phyloP scores from a whole-genome alignment of 495 filamentous ascomycete genomes.

The Neurospora sp. region DNA sequence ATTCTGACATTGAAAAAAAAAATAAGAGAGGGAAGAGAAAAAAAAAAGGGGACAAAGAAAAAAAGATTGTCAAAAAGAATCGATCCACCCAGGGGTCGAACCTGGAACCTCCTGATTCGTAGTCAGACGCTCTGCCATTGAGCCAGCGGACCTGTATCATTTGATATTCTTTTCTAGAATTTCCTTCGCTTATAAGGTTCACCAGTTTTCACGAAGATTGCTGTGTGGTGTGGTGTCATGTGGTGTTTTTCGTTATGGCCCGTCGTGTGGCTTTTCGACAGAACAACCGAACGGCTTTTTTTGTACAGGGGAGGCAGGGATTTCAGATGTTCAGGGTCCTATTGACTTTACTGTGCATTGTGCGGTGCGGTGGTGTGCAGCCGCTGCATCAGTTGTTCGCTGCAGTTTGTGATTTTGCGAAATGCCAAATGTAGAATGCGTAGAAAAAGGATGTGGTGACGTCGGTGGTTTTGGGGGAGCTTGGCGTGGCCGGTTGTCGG shows the following conservation, averaged over 20 bases:
- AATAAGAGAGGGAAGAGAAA: not conserved
- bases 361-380: no score
- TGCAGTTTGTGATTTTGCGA: not conserved
- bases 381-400: no score
- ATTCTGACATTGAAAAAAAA: not conserved
- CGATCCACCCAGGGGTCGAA: not conserved
- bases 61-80: not conserved
- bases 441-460: not conserved
- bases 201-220: no score
- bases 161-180: not conserved
- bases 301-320: no score
- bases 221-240: no score
- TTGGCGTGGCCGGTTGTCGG: not conserved
- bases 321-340: no score
- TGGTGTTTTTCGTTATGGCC: no score
- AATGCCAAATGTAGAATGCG: not conserved
- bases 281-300: no score
- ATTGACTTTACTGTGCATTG: no score
- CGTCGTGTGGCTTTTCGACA: no score
- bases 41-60: not conserved
- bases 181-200: no score
- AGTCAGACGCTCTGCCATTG: not conserved
- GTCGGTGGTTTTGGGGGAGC: not conserved
- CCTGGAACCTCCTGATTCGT: not conserved
- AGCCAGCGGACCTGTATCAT: not conserved